These are phyloP conservation scores for Physcomitrellopsis africana DNA, from an alignment of 225 moss, liverwort and hornwort species.

Conservation along the genomic window DNA sequence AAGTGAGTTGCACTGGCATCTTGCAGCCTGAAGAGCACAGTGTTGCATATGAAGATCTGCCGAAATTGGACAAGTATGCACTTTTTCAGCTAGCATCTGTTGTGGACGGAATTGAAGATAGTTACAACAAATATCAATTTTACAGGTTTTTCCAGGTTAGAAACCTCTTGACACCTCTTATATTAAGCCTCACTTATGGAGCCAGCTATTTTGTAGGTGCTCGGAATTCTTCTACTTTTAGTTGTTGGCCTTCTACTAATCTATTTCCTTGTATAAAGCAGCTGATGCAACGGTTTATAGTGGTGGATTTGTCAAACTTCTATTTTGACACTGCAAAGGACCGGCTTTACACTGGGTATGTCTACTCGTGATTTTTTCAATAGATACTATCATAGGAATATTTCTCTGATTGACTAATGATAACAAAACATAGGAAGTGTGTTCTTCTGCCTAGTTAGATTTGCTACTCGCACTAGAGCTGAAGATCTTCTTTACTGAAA, in stretches of 20 bases:
- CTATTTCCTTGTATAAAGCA: slow-evolving; percentile 39
- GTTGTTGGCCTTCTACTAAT: slow-evolving; percentile 23
- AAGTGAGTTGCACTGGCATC: slow-evolving; percentile 22
- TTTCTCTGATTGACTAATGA: slow-evolving; percentile 4
- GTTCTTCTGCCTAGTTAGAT: neutral
- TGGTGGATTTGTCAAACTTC: slow-evolving; percentile 93
- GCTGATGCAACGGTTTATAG: slow-evolving; percentile 92
- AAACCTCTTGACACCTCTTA: slow-evolving; percentile 10
- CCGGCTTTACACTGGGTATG: slow-evolving; percentile 95
- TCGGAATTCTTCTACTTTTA: neutral
- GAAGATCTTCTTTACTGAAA: neutral
- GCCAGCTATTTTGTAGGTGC: neutral
- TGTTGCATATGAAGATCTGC: slow-evolving; percentile 75
- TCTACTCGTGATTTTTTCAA: neutral
- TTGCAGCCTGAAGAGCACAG: slow-evolving; percentile 65
- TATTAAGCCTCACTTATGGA: slow-evolving; percentile 5
- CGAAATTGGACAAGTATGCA: slow-evolving; percentile 85
- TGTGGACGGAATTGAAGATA: slow-evolving; percentile 77
- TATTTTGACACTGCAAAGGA: slow-evolving; percentile 98
- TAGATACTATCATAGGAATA: neutral
- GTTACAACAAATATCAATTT: slow-evolving; percentile 82
- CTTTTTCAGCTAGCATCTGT: slow-evolving; percentile 78
- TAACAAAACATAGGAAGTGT: neutral
- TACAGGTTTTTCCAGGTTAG: slow-evolving; percentile 95
- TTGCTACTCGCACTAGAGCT: slow-evolving; percentile 5